Percentiles rank a stretch among this genome's conserved stretches.
phyloP scores from a whole-genome alignment of 345 rosid genomes.

The Gossypium anomalum region DNA sequence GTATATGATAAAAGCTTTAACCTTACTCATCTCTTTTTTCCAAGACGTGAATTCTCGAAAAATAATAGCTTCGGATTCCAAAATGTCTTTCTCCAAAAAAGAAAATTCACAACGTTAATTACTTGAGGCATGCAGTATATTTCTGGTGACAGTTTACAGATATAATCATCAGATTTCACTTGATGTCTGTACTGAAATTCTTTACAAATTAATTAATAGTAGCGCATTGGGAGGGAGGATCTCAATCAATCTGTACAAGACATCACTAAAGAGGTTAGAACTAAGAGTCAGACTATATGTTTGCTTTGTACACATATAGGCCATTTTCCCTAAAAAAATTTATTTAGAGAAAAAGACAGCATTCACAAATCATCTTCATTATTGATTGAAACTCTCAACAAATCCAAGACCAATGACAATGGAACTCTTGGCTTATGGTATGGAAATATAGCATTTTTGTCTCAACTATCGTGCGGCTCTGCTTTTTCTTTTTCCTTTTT shows the following conservation, averaged over 20 bases:
- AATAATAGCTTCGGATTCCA: no score
- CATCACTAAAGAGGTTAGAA: neutral
- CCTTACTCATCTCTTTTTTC: no score
- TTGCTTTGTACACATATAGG: neutral
- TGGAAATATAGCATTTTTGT: slow-evolving; percentile 1
- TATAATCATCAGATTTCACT: neutral
- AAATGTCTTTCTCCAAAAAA: no score
- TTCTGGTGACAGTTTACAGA: neutral
- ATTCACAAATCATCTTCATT: neutral
- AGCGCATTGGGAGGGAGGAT: no score
- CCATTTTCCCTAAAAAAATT: neutral
- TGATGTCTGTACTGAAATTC: neutral
- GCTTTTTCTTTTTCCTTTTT: neutral
- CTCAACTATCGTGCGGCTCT: neutral
- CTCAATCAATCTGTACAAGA: no score
- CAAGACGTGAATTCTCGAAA: no score
- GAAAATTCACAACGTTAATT: no score
- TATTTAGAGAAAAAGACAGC: neutral
- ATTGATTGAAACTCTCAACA: neutral
- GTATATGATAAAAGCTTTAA: no score
- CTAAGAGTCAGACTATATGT: neutral
- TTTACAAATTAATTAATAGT: neutral
- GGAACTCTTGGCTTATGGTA: neutral
- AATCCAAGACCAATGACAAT: neutral
- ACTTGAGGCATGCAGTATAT: no score